Evolutionary conservation across 73 alveolate genomes (phyloP).

Genomic region (Tetrahymena thermophila): DNA sequence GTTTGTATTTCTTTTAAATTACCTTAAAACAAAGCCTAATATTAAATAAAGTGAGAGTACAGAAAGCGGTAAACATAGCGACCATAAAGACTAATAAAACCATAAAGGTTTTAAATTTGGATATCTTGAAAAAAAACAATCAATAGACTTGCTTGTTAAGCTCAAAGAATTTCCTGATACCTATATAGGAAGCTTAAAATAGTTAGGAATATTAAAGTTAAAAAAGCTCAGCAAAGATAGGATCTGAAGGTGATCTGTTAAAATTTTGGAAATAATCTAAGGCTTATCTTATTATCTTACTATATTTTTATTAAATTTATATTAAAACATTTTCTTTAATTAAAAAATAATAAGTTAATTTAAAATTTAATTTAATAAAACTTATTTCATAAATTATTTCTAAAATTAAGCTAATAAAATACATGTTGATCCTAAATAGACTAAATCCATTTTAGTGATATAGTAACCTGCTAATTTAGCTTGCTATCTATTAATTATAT

Average conservation of each 20-base stretch:
- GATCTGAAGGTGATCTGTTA: neutral
- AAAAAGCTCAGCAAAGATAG: neutral
- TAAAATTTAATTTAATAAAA: too few relatives aligned
- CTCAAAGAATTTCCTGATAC: neutral
- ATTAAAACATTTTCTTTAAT: too few relatives aligned
- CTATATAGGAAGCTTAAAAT: neutral
- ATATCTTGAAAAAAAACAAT: neutral
- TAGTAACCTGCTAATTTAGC: neutral
- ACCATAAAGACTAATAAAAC: neutral
- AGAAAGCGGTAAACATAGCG: neutral
- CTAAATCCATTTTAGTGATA: neutral
- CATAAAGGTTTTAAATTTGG: neutral
- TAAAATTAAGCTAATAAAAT: too few relatives aligned
- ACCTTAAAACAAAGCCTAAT: neutral
- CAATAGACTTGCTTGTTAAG: neutral
- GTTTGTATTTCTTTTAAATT: too few relatives aligned
- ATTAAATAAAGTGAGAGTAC: too few relatives aligned
- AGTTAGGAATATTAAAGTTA: neutral
- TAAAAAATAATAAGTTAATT: too few relatives aligned
- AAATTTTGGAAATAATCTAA: neutral
- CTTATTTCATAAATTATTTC: too few relatives aligned
- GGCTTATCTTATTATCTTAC: neutral
- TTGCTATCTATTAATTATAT: too few relatives aligned
- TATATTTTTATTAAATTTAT: too few relatives aligned
- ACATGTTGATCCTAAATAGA: neutral